phyloP scores from a whole-genome alignment of 164 flowering plant species.

The Sedum album region DNA sequence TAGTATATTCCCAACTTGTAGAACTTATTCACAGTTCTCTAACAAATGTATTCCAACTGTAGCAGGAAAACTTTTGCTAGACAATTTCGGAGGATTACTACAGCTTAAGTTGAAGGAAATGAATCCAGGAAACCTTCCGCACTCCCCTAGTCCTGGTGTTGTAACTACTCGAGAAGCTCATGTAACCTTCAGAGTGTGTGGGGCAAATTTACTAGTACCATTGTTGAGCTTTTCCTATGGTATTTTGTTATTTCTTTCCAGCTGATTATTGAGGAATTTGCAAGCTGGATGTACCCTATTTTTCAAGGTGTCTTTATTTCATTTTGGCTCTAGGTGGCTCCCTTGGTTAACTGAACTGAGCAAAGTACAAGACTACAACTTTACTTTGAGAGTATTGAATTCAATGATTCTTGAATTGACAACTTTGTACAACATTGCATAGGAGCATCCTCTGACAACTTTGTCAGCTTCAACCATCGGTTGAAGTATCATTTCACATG shows the following conservation, averaged over 20 bases:
- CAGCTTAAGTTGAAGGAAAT: not conserved
- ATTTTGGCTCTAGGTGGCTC: not conserved
- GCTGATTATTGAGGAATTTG: not conserved
- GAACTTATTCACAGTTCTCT: too few species aligned
- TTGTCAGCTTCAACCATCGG: not conserved
- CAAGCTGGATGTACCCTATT: not conserved
- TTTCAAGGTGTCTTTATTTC: not conserved
- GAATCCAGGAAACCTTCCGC: not conserved
- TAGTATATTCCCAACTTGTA: too few species aligned
- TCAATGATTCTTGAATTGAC: not conserved
- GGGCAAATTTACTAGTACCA: not conserved
- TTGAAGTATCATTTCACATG: not conserved
- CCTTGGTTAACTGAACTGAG: not conserved
- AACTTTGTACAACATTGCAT: not conserved
- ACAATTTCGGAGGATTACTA: too few species aligned
- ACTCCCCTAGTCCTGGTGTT: not conserved
- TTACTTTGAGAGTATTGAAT: not conserved
- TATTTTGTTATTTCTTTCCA: not conserved
- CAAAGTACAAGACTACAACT: not conserved
- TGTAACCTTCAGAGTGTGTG: not conserved
- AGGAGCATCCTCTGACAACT: not conserved
- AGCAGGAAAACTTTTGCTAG: too few species aligned
- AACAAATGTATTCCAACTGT: too few species aligned
- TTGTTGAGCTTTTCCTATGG: not conserved
- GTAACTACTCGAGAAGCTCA: not conserved